A percentile compares a stretch with the other conserved stretches of the same genome.
These are phyloP conservation scores for Ogataea ganodermae DNA, from an alignment of 805 yeast species.

Conservation along the genomic window DNA sequence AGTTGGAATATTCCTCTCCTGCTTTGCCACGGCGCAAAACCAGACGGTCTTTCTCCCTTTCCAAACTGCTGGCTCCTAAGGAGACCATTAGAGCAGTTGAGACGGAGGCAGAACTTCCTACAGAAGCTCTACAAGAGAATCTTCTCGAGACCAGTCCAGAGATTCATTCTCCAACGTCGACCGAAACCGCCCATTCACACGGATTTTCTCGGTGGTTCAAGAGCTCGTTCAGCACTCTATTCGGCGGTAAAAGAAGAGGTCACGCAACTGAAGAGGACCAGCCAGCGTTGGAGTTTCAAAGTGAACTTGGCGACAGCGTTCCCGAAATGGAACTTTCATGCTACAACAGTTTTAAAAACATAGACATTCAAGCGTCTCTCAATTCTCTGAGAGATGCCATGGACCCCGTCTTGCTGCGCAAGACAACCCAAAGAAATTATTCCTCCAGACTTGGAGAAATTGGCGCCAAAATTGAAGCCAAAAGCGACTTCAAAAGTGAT, in stretches of 20 bases:
- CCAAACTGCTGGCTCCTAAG: slow-evolving; percentile 7
- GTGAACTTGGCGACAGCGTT: background rate
- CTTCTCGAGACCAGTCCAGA: too few species aligned
- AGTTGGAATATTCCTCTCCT: slow-evolving; percentile 1
- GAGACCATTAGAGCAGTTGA: background rate
- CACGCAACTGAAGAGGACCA: background rate
- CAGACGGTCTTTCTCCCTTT: slow-evolving; percentile 14
- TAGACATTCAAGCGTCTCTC: slow-evolving; percentile 17
- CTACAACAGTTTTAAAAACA: slow-evolving; percentile 18
- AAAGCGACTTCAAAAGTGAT: background rate
- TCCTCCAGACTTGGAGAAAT: background rate
- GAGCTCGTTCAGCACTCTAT: slow-evolving; percentile 5
- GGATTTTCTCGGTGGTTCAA: slow-evolving; percentile 13
- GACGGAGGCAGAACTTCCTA: too few species aligned
- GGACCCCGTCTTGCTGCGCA: slow-evolving; percentile 16
- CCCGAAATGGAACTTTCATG: slow-evolving; percentile 15
- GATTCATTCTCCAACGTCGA: background rate
- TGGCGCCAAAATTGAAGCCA: too few species aligned
- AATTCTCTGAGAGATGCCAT: slow-evolving; percentile 15
- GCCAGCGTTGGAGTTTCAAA: background rate
- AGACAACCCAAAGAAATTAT: slow-evolving; percentile 18
- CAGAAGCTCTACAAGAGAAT: too few species aligned
- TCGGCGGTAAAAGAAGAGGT: slow-evolving; percentile 6
- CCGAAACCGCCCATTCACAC: background rate
- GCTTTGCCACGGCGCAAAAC: background rate